phyloP scores from a whole-genome alignment of 805 yeast species.

The fission yeast (Schizosaccharomyces pombe) region DNA sequence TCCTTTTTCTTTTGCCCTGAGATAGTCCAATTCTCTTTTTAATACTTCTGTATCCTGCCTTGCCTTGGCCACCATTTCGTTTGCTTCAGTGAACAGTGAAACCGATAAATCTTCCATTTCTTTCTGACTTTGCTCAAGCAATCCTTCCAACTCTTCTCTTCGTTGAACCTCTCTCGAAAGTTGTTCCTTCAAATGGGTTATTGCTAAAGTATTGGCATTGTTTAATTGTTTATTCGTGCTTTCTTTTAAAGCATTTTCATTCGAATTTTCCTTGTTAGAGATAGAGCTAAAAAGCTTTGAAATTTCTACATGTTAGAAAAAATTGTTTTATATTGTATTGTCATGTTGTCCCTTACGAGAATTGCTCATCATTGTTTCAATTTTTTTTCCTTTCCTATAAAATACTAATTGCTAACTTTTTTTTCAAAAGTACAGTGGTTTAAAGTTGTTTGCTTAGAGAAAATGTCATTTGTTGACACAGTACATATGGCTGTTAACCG shows the following conservation, averaged over 20 bases:
- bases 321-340: background rate
- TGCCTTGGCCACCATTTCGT: background rate
- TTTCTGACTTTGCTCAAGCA: background rate
- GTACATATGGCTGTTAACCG: no score
- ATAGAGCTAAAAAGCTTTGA: background rate
- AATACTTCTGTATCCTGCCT: background rate
- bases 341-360: background rate
- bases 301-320: background rate
- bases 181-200: background rate
- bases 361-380: background rate
- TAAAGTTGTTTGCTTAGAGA: no score
- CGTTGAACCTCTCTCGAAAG: background rate
- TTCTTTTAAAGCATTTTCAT: background rate
- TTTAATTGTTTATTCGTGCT: background rate
- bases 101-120: constrained; percentile 1
- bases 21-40: background rate
- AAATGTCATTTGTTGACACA: no score
- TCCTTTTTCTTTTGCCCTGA: background rate
- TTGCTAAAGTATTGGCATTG: background rate
- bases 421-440: no score
- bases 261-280: background rate
- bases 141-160: background rate
- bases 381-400: background rate
- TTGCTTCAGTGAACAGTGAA: background rate
- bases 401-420: no score